Conservation (phyloP, 2,329 filamentous ascomycete species). For the Aspergillus novoparasiticus region DNA sequence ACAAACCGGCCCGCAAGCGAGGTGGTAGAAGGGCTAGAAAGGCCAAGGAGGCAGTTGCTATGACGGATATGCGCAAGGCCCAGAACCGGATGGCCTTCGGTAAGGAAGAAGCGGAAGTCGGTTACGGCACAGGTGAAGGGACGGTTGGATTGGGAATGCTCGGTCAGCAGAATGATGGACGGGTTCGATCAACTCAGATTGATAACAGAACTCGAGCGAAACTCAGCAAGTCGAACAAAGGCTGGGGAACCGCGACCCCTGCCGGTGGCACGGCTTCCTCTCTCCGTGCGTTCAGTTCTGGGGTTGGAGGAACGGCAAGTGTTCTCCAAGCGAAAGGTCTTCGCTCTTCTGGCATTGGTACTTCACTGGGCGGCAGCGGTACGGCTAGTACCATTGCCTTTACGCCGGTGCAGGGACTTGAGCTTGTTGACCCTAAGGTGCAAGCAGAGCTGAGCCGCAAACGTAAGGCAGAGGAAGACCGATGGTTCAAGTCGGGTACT, state of each 20-base stretch:
- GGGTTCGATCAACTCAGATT: conserved; percentile 83
- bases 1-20: conserved; percentile 90
- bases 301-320: conserved; percentile 62
- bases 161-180: conserved; percentile 82
- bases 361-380: conserved; percentile 66
- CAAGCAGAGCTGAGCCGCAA: conserved; percentile 86
- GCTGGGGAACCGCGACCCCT: conserved; percentile 76
- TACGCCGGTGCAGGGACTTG: conserved; percentile 89
- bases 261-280: conserved; percentile 70
- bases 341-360: conserved; percentile 78
- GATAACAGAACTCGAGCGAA: conserved; percentile 93
- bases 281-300: conserved; percentile 74
- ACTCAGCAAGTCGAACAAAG: conserved; percentile 91
- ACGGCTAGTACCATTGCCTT: conserved; percentile 89
- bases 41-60: conserved; percentile 93
- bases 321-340: conserved; percentile 78
- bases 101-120: conserved; percentile 91
- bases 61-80: conserved; percentile 94
- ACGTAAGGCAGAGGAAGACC: conserved; percentile 88
- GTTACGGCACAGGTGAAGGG: conserved; percentile 82
- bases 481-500: conserved; percentile 96
- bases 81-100: conserved; percentile 96
- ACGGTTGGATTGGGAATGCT: conserved; percentile 95
- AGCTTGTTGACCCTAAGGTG: conserved; percentile 91
- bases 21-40: conserved; percentile 87